Base-by-base conservation (phyloP, 2,329 filamentous ascomycete genomes). In the Fusarium nygamai region DNA sequence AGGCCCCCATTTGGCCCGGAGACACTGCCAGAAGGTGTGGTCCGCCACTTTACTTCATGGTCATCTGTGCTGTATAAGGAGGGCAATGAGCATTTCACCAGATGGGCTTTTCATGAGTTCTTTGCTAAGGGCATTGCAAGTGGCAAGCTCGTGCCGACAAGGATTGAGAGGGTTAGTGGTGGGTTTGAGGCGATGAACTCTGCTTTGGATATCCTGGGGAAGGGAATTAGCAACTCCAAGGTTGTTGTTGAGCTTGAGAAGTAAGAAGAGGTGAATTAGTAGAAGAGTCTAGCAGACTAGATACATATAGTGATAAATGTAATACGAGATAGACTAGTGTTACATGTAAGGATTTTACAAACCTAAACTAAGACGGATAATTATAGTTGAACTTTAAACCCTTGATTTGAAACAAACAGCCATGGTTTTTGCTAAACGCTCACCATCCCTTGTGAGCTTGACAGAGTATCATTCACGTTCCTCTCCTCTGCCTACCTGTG, bases 271-370 rank as follows among this genome's bases (percentile, higher is more conserved):
- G 5, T 13, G 8, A 12, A 14, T 8, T 20, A 2, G 4, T 8
- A 2, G 8, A 24, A 5, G 4, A 24, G 8, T 4, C 4, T 51
- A 4, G 2, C 24, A 24, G n/a, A 34, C 4, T 16, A 27, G 8
- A 16, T 6, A 20, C 2, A 33, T 51, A 11, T 16, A 24, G n/a
- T n/a, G n/a, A 14, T 24, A 8, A 20, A 3, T 1, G 9, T 17
- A 10, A 38, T 34, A 9, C 6, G 11, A n/a, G 20, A 34, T 14
- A 24, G 3, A 20, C 48, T 34, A 51, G 31, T 51, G n/a, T 34
- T 51, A 1, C 12, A 51, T 17, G 24, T 51, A 20, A 16, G 12
- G 8, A 13, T 16, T 34, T 9, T 8, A 20, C 8, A 3, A 24
- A 20, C 13, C 6, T 11, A 27, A 20, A 34, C 1, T 11, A 20